A percentile compares a stretch with the other conserved stretches of the same genome.
Conservation (phyloP, 2,329 filamentous ascomycete genomes). For the Fusarium praegraminearum region DNA sequence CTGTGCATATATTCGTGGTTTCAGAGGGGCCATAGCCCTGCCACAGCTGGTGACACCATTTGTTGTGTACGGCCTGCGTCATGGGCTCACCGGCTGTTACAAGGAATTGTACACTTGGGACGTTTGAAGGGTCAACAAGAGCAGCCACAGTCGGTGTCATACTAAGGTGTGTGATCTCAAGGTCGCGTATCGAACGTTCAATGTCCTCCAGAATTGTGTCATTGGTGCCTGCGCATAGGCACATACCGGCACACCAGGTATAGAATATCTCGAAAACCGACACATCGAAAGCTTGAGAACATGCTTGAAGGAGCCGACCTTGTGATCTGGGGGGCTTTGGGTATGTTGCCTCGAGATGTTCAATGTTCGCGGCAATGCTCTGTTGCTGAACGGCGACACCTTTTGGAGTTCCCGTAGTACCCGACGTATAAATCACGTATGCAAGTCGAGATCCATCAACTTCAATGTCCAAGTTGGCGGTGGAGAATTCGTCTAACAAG, state of each 20-base stretch:
- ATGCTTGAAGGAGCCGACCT: conserved; percentile 81
- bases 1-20: conserved; percentile 88
- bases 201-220: conserved; percentile 80
- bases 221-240: conserved; percentile 79
- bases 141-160: conserved; percentile 88
- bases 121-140: conserved; percentile 74
- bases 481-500: conserved; percentile 47
- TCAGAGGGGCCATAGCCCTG: conserved; percentile 89
- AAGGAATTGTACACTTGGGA: conserved; percentile 79
- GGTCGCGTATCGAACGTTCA: conserved; percentile 71
- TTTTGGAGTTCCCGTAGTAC: conserved; percentile 84
- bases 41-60: conserved; percentile 78
- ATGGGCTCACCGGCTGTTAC: conserved; percentile 86
- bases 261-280: conserved; percentile 94
- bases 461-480: conserved; percentile 53
- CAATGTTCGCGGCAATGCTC: conserved; percentile 82
- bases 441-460: conserved; percentile 67
- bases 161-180: conserved; percentile 82
- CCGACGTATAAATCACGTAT: conserved; percentile 86
- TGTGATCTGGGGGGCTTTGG: conserved; percentile 58
- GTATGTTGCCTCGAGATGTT: conserved; percentile 74
- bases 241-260: conserved; percentile 81
- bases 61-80: conserved; percentile 75
- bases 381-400: conserved; percentile 81
- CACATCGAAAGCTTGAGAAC: conserved; percentile 87